A percentile compares a stretch with the other conserved stretches of the same genome.
Conservation (phyloP, 2,329 filamentous ascomycete species). For the Pleomassaria siparia region DNA sequence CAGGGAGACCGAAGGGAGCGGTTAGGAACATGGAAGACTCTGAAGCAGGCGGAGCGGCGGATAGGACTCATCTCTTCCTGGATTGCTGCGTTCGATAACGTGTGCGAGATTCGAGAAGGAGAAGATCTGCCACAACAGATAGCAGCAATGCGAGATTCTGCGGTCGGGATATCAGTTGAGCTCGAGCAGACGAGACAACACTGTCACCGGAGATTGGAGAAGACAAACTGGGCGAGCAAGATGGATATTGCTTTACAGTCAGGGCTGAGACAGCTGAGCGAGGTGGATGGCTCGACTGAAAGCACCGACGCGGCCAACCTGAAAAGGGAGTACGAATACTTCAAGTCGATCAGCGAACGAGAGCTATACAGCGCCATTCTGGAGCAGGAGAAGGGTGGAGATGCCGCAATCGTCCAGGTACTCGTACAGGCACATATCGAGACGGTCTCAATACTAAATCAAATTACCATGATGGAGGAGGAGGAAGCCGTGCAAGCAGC, state of each 20-base stretch:
- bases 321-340: conserved; percentile 78
- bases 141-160: conserved; percentile 78
- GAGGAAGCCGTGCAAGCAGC: conserved; percentile 80
- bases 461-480: conserved; percentile 80
- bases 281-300: conserved; percentile 66
- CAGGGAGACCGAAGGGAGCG: conserved; percentile 76
- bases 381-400: conserved; percentile 80
- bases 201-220: conserved; percentile 79
- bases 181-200: conserved; percentile 88
- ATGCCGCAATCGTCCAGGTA: conserved; percentile 76
- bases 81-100: conserved; percentile 86
- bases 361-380: conserved; percentile 76
- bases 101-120: conserved; percentile 71
- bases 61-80: conserved; percentile 86
- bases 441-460: conserved; percentile 78
- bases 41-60: conserved; percentile 79
- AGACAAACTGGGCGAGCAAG: conserved; percentile 81
- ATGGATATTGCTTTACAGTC: conserved; percentile 87
- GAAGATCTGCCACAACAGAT: conserved; percentile 69
- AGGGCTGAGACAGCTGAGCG: conserved; percentile 74
- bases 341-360: conserved; percentile 79
- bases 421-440: conserved; percentile 91
- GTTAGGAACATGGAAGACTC: conserved; percentile 74
- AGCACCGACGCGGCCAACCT: conserved; percentile 70
- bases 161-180: conserved; percentile 84